Base-by-base conservation (phyloP, 768 basidiomycete species). In the Leccinum subgranulosum region DNA sequence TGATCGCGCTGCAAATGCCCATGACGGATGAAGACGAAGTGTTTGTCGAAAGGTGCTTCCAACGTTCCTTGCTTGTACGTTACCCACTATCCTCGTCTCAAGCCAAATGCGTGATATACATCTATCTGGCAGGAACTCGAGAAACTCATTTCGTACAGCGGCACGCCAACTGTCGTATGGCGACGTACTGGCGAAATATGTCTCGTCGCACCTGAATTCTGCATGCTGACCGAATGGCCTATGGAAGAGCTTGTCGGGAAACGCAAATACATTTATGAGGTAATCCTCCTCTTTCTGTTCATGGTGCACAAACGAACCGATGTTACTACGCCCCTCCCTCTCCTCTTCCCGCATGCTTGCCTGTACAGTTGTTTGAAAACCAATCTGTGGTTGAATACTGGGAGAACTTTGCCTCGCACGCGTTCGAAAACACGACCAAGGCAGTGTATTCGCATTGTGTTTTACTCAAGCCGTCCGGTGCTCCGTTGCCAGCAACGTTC, bases 1-100 rank as follows among this genome's bases (percentile, higher is more conserved):
- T 98, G 55, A 98, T 98, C 66, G 96, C 96, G 27, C 76, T 98
- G 53, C 95, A 98, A 82, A 97, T 98, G 95, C 94, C 96, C 28
- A 78, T 98, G 71, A 90, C 93, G 17, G 85, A 94, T 56, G 94
- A 97, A 65, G 96, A 98, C 75, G 96, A 98, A 72, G 82, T 96
- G 3, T 98, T 98, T 72, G 88, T 96, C 51, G 96, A 98, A 75
- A 87, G 88, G 68, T 96, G 92, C 63, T 96, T 98, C 71, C 96
- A 98, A 73, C 81, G 96, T 52, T 92, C 94, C 33, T 76, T 98
- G 59, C 80, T 98, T 66, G 93, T 95, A 66, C 82, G 76, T 48
- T 19, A 21, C 41, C 41, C 41, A 12, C 19, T 21, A 43, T 43
- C 17, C 36, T 49, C 48, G 10, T 27, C 10, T 33, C 49, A 27